These are phyloP conservation scores for Fusarium albosuccineum DNA, from an alignment of 2,329 filamentous ascomycete genomes.

Conservation along the genomic window DNA sequence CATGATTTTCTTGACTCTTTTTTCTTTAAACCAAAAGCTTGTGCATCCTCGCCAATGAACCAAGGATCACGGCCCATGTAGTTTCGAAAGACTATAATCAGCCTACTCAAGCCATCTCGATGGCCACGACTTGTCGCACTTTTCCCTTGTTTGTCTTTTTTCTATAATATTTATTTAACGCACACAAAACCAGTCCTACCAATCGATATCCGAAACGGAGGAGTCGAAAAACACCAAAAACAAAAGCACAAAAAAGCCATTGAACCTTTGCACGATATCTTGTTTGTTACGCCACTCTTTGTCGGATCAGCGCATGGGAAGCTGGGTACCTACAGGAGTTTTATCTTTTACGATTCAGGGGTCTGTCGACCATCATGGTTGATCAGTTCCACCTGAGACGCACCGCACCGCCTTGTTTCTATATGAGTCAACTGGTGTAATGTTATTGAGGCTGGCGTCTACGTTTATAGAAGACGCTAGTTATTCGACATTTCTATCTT, in stretches of 20 bases:
- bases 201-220: slow-evolving; percentile 14
- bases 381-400: slow-evolving; percentile 15
- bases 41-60: slow-evolving; percentile 29
- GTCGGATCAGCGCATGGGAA: slow-evolving; percentile 35
- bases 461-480: slow-evolving; percentile 12
- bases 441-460: slow-evolving; percentile 37
- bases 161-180: slow-evolving; percentile 31
- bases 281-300: slow-evolving; percentile 33
- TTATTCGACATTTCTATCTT: slow-evolving; percentile 19
- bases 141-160: slow-evolving; percentile 29
- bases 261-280: slow-evolving; percentile 24
- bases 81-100: slow-evolving; percentile 43
- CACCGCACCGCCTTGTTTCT: slow-evolving; percentile 22
- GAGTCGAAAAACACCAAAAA: slow-evolving; percentile 37
- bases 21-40: slow-evolving; percentile 6
- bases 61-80: slow-evolving; percentile 32
- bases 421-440: slow-evolving; percentile 36
- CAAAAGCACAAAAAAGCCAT: slow-evolving; percentile 19
- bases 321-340: slow-evolving; percentile 39
- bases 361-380: slow-evolving; percentile 17
- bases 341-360: slow-evolving; percentile 31
- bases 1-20: slow-evolving; percentile 46
- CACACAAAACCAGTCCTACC: slow-evolving; percentile 31
- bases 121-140: slow-evolving; percentile 42
- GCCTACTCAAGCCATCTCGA: slow-evolving; percentile 30